phyloP scores from a whole-genome alignment of 2,329 filamentous ascomycete genomes.

The Alternaria viburni region DNA sequence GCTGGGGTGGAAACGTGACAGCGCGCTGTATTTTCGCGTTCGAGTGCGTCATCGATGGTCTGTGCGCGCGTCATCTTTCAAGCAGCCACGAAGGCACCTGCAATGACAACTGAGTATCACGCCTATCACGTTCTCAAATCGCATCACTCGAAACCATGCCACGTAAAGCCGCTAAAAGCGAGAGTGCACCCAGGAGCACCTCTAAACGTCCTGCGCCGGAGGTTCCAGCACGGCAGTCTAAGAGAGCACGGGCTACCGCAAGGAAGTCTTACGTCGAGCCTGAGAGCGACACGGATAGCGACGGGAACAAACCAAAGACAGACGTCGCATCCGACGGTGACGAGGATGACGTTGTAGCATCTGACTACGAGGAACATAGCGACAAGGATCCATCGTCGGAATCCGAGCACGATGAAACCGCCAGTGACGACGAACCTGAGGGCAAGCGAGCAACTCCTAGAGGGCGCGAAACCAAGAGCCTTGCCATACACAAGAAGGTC shows the following conservation, averaged over 20 bases:
- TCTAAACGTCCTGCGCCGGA: conserved; percentile 45
- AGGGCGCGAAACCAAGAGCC: conserved; percentile 24
- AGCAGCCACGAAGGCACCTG: conserved; percentile 10
- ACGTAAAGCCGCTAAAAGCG: conserved; percentile 31
- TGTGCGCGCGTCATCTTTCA: conserved; percentile 18
- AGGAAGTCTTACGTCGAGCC: conserved; percentile 46
- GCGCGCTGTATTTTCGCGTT: conserved; percentile 26
- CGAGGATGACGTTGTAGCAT: conserved; percentile 42
- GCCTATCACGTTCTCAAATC: not conserved
- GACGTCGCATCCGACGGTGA: conserved; percentile 37
- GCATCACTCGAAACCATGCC: conserved; percentile 30
- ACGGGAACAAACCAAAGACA: conserved; percentile 24
- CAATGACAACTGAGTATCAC: conserved; percentile 1
- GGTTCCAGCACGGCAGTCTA: conserved; percentile 41
- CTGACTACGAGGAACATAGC: conserved; percentile 52
- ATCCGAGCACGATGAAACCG: conserved; percentile 40
- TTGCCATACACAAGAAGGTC: conserved; percentile 30
- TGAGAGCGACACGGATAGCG: conserved; percentile 29
- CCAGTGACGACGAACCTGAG: conserved; percentile 37
- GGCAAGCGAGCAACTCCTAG: conserved; percentile 32
- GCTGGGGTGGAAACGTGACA: conserved; percentile 23
- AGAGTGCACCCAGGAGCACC: conserved; percentile 29
- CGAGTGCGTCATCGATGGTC: conserved; percentile 31
- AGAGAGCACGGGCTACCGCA: conserved; percentile 41
- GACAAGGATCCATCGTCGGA: conserved; percentile 35